phyloP scores from a whole-genome alignment of 2,329 filamentous ascomycete species.

The Neonectria magnoliae region DNA sequence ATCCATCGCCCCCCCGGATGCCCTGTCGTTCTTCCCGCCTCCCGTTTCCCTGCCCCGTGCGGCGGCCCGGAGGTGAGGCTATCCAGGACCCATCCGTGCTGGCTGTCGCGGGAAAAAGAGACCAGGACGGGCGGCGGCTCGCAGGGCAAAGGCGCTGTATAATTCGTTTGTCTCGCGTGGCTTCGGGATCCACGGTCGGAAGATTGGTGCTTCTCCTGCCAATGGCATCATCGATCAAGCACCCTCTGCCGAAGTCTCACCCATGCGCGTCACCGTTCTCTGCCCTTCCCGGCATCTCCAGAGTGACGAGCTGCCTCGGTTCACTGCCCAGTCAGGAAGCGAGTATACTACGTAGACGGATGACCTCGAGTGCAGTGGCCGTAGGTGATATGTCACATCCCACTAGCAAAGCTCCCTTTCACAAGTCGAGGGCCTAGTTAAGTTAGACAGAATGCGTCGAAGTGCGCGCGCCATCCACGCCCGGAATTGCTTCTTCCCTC shows the following conservation, averaged over 20 bases:
- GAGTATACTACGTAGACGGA: conserved; percentile 5
- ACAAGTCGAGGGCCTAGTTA: conserved; percentile 38
- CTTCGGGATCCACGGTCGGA: conserved; percentile 5
- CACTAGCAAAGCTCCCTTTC: conserved; percentile 20
- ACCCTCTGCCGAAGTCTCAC: conserved; percentile 29
- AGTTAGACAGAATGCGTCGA: conserved; percentile 26
- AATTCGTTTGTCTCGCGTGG: conserved; percentile 17
- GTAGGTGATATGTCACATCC: conserved; percentile 37
- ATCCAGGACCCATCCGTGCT: neutral
- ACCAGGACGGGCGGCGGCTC: neutral
- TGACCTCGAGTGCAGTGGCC: conserved; percentile 17
- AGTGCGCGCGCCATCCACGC: conserved; percentile 24
- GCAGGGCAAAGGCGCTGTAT: neutral
- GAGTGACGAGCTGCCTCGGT: conserved; percentile 20
- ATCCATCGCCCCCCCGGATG: neutral
- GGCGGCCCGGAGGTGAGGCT: neutral
- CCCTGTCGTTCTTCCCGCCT: neutral
- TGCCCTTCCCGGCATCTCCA: conserved; percentile 28
- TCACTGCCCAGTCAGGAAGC: conserved; percentile 16
- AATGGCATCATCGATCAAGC: conserved; percentile 35
- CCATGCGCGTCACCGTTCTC: conserved; percentile 14
- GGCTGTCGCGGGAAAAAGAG: neutral
- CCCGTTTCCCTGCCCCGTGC: neutral
- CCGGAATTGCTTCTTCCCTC: conserved; percentile 32
- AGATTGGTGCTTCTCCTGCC: neutral